These are phyloP conservation scores for Pinus albicaulis DNA, from an alignment of 75 land plant species.

Conservation along the genomic window DNA sequence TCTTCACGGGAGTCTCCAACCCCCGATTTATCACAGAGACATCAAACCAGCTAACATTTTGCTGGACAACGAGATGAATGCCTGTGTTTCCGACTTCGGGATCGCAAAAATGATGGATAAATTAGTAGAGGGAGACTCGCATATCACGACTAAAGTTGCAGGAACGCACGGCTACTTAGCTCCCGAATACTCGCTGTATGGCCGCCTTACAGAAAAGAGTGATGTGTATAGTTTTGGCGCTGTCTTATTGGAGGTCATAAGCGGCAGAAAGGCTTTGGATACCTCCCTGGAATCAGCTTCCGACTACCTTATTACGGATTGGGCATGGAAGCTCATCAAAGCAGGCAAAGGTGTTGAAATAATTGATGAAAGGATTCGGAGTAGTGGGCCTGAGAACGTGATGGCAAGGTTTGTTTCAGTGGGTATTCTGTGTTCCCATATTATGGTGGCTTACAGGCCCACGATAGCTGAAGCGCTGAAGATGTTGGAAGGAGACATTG, in stretches of 20 bases:
- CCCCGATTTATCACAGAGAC: neutral
- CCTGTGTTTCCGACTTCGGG: neutral
- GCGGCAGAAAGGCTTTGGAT: neutral
- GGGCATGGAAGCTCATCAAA: constrained; percentile 31
- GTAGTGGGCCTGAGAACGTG: neutral
- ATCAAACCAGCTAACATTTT: neutral
- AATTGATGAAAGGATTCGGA: neutral
- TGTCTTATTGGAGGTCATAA: constrained; percentile 2
- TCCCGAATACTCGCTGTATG: too few relatives aligned
- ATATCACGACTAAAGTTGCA: constrained; percentile 26
- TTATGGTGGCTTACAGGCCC: constrained; percentile 28
- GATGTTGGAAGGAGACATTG: constrained; percentile 11
- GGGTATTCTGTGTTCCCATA: constrained; percentile 32
- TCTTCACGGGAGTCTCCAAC: too few relatives aligned
- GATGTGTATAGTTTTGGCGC: constrained; percentile 16
- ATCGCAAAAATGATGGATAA: neutral
- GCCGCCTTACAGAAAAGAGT: constrained; percentile 3
- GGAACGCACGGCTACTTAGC: constrained; percentile 4
- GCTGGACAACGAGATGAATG: neutral
- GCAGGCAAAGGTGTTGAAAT: neutral
- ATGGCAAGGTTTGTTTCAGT: constrained; percentile 21
- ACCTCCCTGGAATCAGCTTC: neutral
- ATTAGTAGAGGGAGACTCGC: constrained; percentile 25
- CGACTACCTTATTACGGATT: constrained; percentile 12
- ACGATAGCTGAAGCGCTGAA: constrained; percentile 18